Base-by-base conservation (phyloP, 2,329 filamentous ascomycete species). In the Gremmenia infestans region DNA sequence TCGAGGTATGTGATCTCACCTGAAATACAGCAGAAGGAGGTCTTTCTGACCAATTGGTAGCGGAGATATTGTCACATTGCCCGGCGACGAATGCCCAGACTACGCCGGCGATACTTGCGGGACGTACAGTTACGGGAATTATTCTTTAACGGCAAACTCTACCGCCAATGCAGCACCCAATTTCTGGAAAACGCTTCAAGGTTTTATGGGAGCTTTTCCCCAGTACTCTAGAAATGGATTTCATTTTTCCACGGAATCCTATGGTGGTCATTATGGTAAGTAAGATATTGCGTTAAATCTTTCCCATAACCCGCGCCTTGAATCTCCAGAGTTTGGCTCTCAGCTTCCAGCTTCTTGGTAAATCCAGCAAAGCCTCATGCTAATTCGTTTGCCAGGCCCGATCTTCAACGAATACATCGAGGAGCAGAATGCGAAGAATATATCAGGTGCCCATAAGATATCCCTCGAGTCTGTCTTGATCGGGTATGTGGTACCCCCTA, bases 121-220 rank as follows among this genome's bases (percentile, higher is more conserved):
- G 9, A 85, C 82, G 1, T 84, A 79, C 61, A 80, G 77, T 12
- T 75, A 76, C 53, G 73, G 77, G 0, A 76, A 82, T 57, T 64
- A 74, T 9, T 75, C 73, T 1, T 63, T 80, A 48, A 81, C 78
- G 1, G 76, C 79, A 9, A 81, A 82, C 62, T 73, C 73, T 8
- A 84, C 81, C 1, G 61, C 71, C 15, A 71, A 68, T 53, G 81
- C 81, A 2, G 81, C 81, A 3, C 80, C 80, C 1, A 79, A 78
- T 53, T 81, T 85, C 71, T 85, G 80, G 79, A 81, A 78, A 67
- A 81, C 79, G 0, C 65, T 85, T 25, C 82, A 85, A 63, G 81
- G 81, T 1, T 85, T 86, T 68, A 81, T 83, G 76, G 81, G 81
- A 2, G 81, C 76, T 0, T 85, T 85, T 65, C 81, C 76, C 1